Conservation (phyloP, 441 rosid genomes). For the Sinapis alba region DNA sequence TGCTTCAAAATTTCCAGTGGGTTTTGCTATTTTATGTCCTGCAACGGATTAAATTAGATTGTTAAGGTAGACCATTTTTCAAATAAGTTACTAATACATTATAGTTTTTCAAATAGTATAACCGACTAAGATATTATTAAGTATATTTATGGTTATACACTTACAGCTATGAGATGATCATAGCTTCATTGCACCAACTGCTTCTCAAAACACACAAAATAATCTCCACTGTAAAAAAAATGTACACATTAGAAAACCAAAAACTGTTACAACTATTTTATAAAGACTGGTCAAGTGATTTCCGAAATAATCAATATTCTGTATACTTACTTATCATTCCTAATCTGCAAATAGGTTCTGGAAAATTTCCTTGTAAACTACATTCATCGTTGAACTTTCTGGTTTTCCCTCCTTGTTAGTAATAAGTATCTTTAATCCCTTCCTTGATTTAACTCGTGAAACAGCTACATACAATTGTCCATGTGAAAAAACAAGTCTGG, state of each 20-base stretch:
- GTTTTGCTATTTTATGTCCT: no score
- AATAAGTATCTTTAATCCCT: neutral
- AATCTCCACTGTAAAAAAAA: neutral
- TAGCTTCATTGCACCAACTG: neutral
- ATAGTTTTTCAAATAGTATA: no score
- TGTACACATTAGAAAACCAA: no score
- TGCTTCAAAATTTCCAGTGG: no score
- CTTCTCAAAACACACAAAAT: neutral
- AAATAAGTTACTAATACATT: no score
- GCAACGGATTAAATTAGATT: no score
- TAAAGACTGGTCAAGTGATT: no score
- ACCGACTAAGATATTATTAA: neutral
- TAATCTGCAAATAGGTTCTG: neutral
- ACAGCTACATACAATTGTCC: neutral
- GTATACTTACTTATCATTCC: no score
- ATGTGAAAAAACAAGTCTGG: neutral
- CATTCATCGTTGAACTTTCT: neutral
- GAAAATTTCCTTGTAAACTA: neutral
- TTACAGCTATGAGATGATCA: neutral
- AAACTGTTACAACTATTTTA: no score
- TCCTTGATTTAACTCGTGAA: neutral
- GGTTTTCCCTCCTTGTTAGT: neutral
- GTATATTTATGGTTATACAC: neutral
- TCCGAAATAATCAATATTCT: no score
- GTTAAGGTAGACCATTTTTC: no score